Percentiles rank a stretch among this genome's conserved stretches.
Evolutionary conservation across 2,329 filamentous ascomycete species (phyloP).

Genomic region (Colletotrichum destructivum): DNA sequence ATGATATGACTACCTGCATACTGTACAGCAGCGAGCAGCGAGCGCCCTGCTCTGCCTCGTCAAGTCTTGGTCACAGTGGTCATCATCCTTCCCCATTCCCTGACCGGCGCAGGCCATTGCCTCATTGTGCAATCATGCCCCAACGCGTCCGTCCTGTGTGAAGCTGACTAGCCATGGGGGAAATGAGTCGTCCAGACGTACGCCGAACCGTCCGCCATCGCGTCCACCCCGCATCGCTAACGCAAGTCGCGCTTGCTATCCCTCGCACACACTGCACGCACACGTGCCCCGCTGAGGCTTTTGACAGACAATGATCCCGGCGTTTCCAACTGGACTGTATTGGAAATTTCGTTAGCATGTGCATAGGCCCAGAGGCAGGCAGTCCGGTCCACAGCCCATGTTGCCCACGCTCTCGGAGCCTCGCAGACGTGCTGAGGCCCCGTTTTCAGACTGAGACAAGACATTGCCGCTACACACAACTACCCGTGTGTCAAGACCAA

Average conservation of each 20-base stretch:
- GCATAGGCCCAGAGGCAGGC: background rate
- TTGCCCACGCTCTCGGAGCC: conserved; percentile 2
- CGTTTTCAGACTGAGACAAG: conserved; percentile 40
- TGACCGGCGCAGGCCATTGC: background rate
- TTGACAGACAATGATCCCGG: conserved; percentile 24
- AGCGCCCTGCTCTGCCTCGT: background rate
- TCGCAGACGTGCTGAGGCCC: conserved; percentile 14
- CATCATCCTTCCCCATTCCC: background rate
- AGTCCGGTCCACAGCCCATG: conserved; percentile 24
- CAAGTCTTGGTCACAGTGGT: background rate
- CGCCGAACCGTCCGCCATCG: conserved; percentile 29
- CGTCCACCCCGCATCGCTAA: conserved; percentile 40
- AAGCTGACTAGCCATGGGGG: conserved; percentile 20
- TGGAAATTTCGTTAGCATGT: background rate
- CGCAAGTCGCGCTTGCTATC: conserved; percentile 35
- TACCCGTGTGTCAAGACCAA: conserved; percentile 29
- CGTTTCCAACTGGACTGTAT: conserved; percentile 33
- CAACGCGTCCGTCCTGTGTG: conserved; percentile 5
- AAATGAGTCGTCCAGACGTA: conserved; percentile 34
- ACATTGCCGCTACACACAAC: background rate
- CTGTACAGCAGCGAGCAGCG: background rate
- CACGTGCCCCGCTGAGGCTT: conserved; percentile 34
- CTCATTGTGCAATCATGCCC: conserved; percentile 7
- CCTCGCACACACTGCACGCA: conserved; percentile 21
- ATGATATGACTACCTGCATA: conserved; percentile 20